Evolutionary conservation across 768 basidiomycete genomes (phyloP).

Genomic region (Russula lepida): DNA sequence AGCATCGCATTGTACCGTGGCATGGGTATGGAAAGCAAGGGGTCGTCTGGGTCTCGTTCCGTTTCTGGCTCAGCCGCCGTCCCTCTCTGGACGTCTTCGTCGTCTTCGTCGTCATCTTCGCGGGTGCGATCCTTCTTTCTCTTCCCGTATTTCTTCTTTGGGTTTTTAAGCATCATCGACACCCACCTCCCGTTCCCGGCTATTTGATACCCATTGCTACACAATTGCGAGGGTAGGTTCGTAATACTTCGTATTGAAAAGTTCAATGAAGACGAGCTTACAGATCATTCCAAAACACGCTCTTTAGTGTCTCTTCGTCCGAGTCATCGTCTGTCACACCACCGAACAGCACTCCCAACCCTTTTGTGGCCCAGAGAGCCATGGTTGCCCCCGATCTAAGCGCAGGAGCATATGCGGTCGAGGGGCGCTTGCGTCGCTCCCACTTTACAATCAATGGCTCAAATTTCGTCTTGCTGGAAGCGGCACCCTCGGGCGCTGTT

Average conservation of each 20-base stretch:
- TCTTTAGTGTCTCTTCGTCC: conserved; percentile 76
- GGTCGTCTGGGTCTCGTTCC: conserved; percentile 54
- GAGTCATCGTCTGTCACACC: conserved; percentile 85
- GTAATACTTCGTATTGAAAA: not conserved
- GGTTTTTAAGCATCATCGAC: conserved; percentile 57
- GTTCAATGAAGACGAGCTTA: conserved; percentile 28
- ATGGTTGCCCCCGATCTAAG: conserved; percentile 80
- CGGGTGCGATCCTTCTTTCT: conserved; percentile 28
- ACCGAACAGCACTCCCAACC: conserved; percentile 74
- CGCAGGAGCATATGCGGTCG: conserved; percentile 62
- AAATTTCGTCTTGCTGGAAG: conserved; percentile 32
- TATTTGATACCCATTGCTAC: conserved; percentile 71
- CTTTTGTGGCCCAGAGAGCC: conserved; percentile 64
- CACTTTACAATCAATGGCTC: conserved; percentile 60
- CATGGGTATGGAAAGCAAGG: conserved; percentile 52
- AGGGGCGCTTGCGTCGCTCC: conserved; percentile 71
- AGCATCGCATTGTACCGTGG: conserved; percentile 86
- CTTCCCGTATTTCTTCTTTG: conserved; percentile 44
- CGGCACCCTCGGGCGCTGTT: conserved; percentile 20
- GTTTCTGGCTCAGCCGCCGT: conserved; percentile 35
- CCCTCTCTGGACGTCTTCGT: conserved; percentile 18
- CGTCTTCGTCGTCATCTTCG: conserved; percentile 23
- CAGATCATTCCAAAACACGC: conserved; percentile 84
- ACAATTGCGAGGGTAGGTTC: not conserved
- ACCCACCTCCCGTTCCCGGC: conserved; percentile 71